These are phyloP conservation scores for Hypomyces rosellus DNA, from an alignment of 2,329 filamentous ascomycete genomes.

Conservation along the genomic window DNA sequence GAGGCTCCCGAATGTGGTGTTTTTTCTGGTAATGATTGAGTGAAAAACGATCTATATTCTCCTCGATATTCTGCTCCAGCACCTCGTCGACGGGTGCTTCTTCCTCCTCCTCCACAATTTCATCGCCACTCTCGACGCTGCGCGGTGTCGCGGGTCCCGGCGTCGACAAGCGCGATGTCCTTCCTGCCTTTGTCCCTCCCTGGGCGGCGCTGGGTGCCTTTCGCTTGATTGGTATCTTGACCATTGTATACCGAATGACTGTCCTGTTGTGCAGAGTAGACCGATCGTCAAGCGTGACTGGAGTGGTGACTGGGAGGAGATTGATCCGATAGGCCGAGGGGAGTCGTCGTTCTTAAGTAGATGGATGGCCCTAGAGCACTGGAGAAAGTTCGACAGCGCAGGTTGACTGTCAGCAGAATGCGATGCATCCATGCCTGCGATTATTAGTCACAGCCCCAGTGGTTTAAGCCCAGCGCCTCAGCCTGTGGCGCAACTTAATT, in stretches of 20 bases:
- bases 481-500: too few relatives aligned
- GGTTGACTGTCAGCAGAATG: too few relatives aligned
- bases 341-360: too few relatives aligned
- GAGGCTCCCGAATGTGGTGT: slow-evolving; percentile 36
- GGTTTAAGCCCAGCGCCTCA: too few relatives aligned
- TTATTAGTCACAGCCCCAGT: too few relatives aligned
- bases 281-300: too few relatives aligned
- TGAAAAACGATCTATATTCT: slow-evolving; percentile 55
- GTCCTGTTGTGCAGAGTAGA: too few relatives aligned
- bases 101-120: slow-evolving; percentile 41
- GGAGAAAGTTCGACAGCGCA: too few relatives aligned
- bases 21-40: slow-evolving; percentile 45
- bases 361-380: too few relatives aligned
- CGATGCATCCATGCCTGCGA: too few relatives aligned
- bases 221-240: slow-evolving; percentile 61
- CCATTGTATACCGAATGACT: slow-evolving; percentile 1
- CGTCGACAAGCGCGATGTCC: slow-evolving; percentile 52
- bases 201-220: slow-evolving; percentile 51
- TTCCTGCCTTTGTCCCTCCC: slow-evolving; percentile 48
- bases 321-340: too few relatives aligned
- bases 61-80: slow-evolving; percentile 48
- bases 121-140: slow-evolving; percentile 51
- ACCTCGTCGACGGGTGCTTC: slow-evolving; percentile 45
- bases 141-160: slow-evolving; percentile 55
- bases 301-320: too few relatives aligned